Evolutionary conservation across 1,284 basidiomycete genomes (phyloP), one percentile per base, ranked within the genome.

Genomic region (Tilletia setariae): DNA sequence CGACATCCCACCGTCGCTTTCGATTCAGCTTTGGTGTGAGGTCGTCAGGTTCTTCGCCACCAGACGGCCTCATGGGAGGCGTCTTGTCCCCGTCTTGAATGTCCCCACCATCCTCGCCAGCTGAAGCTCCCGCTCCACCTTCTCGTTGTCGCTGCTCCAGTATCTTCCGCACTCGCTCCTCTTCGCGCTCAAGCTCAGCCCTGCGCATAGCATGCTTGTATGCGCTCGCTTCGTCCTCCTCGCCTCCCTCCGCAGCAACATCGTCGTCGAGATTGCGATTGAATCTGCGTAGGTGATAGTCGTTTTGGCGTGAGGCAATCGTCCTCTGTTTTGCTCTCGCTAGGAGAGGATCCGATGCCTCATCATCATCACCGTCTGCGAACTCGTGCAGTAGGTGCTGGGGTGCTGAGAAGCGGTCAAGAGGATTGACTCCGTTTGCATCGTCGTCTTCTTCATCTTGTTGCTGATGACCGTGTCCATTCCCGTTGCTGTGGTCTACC

Each of bases 161-260:
- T 35, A 90, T 90, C 75, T 88, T 85, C 80, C 88, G 86, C 25
- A 98, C 94, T 68, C 93, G 86, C 76, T 86, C 87, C 84, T 98
- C 95, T 84, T 98, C 95, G 83, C 93, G 89, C 86, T 98, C 94
- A 80, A 99, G 84, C 81, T 90, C 89, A 70, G 91, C 88, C 76
- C 94, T 83, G 74, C 94, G 87, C 96, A 98, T 99, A 23, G 94
- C 92, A 79, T 98, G 94, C 82, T 92, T 94, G 84, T 98, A 98
- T 6, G 91, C 91, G 66, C 85, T 84, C 67, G 92, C 92, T 80
- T 93, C 91, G 7, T 88, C 88, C 68, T 85, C 86, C 0, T 88
- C 90, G 53, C 59, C 72, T 32, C 87, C 88, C 1, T 78, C 84
- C 73, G 2, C 78, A 64, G 79, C 79, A 11, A 40, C 35, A 25